Evolutionary conservation across 2,329 filamentous ascomycete genomes (phyloP), one percentile per base, ranked within the genome.

Genomic region (Shiraia sp.): DNA sequence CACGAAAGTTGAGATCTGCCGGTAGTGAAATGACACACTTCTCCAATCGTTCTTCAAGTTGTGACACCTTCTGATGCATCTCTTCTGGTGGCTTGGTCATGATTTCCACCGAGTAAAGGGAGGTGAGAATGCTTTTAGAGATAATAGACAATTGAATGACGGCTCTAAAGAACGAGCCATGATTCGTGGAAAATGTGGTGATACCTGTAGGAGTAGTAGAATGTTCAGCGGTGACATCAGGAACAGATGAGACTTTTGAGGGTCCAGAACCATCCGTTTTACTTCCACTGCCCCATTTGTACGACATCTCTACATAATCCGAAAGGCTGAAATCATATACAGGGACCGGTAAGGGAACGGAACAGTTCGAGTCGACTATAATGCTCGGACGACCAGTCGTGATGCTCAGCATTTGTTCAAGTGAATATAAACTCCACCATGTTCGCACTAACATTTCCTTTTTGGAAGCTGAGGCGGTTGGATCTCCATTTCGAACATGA

Each of bases 371-470:
- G 34, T 70, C 65, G 7, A 66, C 57, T 13, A 72, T 59, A 6
- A 63, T 61, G 28, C 65, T 68, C 12, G 71, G 67, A n/a, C 71
- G 66, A 2, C 72, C 72, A 3, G 68, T 71, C 9, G 72, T 61
- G 14, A 68, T 51, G 29, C 63, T 63, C 6, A 73, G 59, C 4
- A 68, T 60, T n/a, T 64, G 61, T 42, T 74, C 72, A 13, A 71
- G 50, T 6, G 60, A 65, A 43, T 67, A 71, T 10, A 73, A 41
- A 32, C 69, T 68, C 67, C 71, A 72, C 71, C 72, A 74, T 10
- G 68, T 61, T 15, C 65, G 63, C 3, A 68, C 57, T 34, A 71
- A 47, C 3, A 62, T 62, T 44, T 73, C 69, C 43, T 60, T 65
- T 31, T 65, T 57, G 10, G 51, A 39, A 6, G 58, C 53, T 10